These are phyloP conservation scores for Phytopythium ostracodes DNA, from an alignment of 352 stramenopile species.

Conservation along the genomic window DNA sequence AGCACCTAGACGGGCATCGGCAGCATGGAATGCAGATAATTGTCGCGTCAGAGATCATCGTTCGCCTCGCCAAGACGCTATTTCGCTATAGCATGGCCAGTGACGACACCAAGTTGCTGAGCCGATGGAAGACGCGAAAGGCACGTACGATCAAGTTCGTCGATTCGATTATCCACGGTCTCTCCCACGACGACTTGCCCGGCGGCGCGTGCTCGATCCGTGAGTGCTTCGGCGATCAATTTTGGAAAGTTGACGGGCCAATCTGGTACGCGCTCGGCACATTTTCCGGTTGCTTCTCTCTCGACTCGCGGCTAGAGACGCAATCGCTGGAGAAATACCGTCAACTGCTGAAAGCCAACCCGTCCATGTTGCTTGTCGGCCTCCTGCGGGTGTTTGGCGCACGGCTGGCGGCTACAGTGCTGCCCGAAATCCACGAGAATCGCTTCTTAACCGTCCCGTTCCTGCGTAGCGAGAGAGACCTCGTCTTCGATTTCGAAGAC, in stretches of 20 bases:
- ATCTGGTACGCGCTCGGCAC: slow-evolving; percentile 60
- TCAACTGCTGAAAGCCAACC: slow-evolving; percentile 42
- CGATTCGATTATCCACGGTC: slow-evolving; percentile 60
- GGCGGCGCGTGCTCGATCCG: slow-evolving; percentile 17
- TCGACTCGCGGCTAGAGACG: slow-evolving; percentile 27
- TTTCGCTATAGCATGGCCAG: slow-evolving; percentile 63
- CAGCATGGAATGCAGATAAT: slow-evolving; percentile 55
- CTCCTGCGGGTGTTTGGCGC: slow-evolving; percentile 55
- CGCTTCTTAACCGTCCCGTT: slow-evolving; percentile 55
- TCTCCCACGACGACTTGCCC: slow-evolving; percentile 48
- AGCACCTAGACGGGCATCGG: slow-evolving; percentile 23
- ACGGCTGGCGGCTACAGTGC: slow-evolving; percentile 39
- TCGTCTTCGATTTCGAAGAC: slow-evolving; percentile 51
- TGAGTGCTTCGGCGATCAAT: slow-evolving; percentile 55
- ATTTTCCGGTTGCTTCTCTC: slow-evolving; percentile 50
- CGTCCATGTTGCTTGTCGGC: slow-evolving; percentile 50
- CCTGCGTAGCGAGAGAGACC: slow-evolving; percentile 40
- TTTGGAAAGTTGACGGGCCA: slow-evolving; percentile 68
- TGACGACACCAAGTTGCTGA: slow-evolving; percentile 35
- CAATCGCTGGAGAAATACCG: slow-evolving; percentile 42
- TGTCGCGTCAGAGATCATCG: slow-evolving; percentile 65
- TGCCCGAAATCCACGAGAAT: slow-evolving; percentile 54
- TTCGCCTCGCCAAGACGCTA: slow-evolving; percentile 66
- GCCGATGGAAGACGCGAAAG: slow-evolving; percentile 55
- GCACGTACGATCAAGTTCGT: slow-evolving; percentile 57